Base-by-base conservation (phyloP, 441 rosid species). In the Syzygium syzygioides region DNA sequence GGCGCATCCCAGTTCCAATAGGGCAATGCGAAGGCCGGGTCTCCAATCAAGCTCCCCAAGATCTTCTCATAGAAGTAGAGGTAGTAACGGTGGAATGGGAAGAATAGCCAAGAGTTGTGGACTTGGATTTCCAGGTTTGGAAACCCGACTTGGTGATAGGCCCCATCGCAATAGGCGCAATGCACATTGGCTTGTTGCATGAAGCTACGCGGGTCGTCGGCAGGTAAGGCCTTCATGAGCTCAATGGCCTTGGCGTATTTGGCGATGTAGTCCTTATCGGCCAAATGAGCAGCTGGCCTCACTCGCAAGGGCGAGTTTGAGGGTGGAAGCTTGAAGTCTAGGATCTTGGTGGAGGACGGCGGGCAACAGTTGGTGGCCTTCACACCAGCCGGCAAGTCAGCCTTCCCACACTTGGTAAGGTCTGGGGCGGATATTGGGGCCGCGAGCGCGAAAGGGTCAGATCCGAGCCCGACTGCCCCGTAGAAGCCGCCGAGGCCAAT, bases 1-100 rank as follows among this genome's bases (percentile, higher is more conserved):
- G 96, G 94, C 4, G 95, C 89, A 88, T 95, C 97, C 96, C 97
- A 94, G 79, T 94, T 95, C 97, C 96, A 95, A 20, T 86, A 95
- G 2, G 96, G 97, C 88, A 94, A 79, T 14, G 93, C 94, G 52
- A 95, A 95, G 53, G 91, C 90, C 17, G 95, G 95, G 85, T 95
- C 96, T 37, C 80, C 92, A 12, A 95, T 93, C 71, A 95, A 56
- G 76, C 91, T 94, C 2, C 95, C 97, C 30, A 94, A 88, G 19
- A 94, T 94, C 86, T 88, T 94, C 88, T 95, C 96, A 25, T 90
- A 87, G 89, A 95, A 95, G 86, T 94, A 91, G 9, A 94, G 94
- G 85, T 94, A 94, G 59, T 89, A 91, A 62, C 97, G 93, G 52
- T 95, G 97, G 89, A 93, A 95, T 9, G 97, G 97, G 76, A 88